Base-by-base conservation (phyloP, 208 protist species). In the Trypanosoma congolense region DNA sequence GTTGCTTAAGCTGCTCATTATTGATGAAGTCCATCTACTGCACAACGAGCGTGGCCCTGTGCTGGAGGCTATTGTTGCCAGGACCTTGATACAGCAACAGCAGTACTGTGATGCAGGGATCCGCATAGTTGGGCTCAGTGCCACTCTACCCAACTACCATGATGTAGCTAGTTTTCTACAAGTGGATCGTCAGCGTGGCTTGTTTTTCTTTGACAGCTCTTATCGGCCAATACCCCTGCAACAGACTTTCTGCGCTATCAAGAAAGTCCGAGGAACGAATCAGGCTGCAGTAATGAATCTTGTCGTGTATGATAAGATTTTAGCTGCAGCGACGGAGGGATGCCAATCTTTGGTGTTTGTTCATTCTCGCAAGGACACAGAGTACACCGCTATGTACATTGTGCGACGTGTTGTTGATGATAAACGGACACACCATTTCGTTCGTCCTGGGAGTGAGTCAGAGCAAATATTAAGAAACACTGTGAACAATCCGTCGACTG, bases 261-360 rank as follows among this genome's bases (percentile, higher is more conserved):
- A 86, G 18, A 92, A 96, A 55, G 80, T 97, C 44, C 97, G 96
- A 48, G 84, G 96, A 4, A 66, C 96, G 16, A 97, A 97, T 56
- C 87, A 96, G 49, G 83, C 88, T 30, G 77, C 92, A 24, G 65
- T 98, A 21, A 97, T 99, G 86, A 99, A 99, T 66, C 87, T 97
- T 14, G 96, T 99, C 5, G 77, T 74, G 0, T 99, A 99, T 73
- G 80, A 98, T 44, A 99, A 99, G 70, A 84, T 98, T 2, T 72
- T 98, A 48, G 75, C 92, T 58, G 70, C 87, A 35, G 90, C 87
- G 22, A 83, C 86, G 55, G 83, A 83, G 36, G 67, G 84, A 45
- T 81, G 98, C 68, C 98, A 99, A 80, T 88, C 98, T 3, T 79
- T 99, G 47, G 77, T 99, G 33, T 99, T 99, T 70, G 98, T 99